phyloP scores from a whole-genome alignment of 148 eudicot species.

The Salicornia ramosissima region DNA sequence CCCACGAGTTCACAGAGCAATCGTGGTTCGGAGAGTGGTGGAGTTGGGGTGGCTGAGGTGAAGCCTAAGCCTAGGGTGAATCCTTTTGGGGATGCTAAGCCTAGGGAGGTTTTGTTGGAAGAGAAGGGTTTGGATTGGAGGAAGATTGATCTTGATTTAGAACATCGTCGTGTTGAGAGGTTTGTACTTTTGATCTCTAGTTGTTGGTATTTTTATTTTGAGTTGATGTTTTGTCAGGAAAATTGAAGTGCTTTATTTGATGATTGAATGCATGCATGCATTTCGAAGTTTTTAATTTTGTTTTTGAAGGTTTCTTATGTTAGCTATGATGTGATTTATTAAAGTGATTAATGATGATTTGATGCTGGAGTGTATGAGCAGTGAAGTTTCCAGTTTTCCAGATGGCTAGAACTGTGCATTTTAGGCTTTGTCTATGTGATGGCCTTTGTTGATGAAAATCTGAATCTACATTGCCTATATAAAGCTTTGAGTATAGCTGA shows the following conservation, averaged over 20 bases:
- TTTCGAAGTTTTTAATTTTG: not conserved
- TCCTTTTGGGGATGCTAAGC: conserved; percentile 98
- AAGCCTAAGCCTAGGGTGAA: conserved; percentile 72
- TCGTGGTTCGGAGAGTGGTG: conserved; percentile 36
- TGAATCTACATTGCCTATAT: not conserved
- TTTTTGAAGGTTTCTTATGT: not conserved
- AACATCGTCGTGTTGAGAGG: conserved; percentile 71
- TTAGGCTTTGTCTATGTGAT: not conserved
- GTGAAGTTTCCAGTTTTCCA: not conserved
- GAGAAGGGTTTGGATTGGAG: conserved; percentile 93
- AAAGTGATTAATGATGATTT: not conserved
- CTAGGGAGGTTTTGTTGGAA: conserved; percentile 84
- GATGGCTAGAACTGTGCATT: not conserved
- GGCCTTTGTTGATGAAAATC: not conserved
- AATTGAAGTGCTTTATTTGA: not conserved
- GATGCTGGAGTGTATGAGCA: conserved; percentile 8
- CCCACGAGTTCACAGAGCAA: conserved; percentile 36
- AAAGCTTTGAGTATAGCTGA: not conserved
- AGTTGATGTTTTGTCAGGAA: not conserved
- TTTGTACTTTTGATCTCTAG: conserved; percentile 19
- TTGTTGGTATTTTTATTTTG: not conserved
- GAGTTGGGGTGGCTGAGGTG: conserved; percentile 26
- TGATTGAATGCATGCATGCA: not conserved
- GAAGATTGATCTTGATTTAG: conserved; percentile 89
- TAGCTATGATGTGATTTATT: not conserved